These are phyloP conservation scores for Pythium dissimile DNA, from an alignment of 352 stramenopile genomes.

Conservation along the genomic window DNA sequence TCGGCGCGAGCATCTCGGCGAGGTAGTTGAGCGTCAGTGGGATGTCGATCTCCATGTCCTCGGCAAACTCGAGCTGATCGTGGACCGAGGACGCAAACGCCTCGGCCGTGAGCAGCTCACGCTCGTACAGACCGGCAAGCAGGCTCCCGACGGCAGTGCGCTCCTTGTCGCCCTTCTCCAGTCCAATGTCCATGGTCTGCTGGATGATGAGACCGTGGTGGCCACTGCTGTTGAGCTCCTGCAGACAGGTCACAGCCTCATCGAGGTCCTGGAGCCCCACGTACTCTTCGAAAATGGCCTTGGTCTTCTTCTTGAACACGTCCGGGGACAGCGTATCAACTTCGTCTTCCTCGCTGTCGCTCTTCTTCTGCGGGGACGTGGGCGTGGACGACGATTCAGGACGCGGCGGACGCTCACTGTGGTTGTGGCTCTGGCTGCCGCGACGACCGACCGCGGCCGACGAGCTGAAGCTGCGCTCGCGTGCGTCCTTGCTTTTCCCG, in stretches of 20 bases:
- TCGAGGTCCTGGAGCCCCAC: slow-evolving; percentile 84
- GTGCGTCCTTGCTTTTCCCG: slow-evolving; percentile 31
- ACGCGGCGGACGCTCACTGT: slow-evolving; percentile 11
- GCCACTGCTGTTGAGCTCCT: slow-evolving; percentile 47
- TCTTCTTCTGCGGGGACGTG: slow-evolving; percentile 28
- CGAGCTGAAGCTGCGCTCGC: slow-evolving; percentile 50
- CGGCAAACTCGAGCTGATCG: slow-evolving; percentile 67
- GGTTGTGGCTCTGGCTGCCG: slow-evolving; percentile 17
- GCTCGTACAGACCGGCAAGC: slow-evolving; percentile 47
- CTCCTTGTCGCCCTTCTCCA: slow-evolving; percentile 71
- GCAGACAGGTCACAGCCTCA: slow-evolving; percentile 54
- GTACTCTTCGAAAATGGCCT: slow-evolving; percentile 82
- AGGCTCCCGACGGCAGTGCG: slow-evolving; percentile 50
- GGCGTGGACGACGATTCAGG: slow-evolving; percentile 26
- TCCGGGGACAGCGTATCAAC: slow-evolving; percentile 35
- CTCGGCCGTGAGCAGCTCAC: slow-evolving; percentile 41
- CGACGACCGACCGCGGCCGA: slow-evolving; percentile 28
- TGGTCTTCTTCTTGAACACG: slow-evolving; percentile 82
- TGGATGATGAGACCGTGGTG: slow-evolving; percentile 50
- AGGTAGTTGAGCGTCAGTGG: slow-evolving; percentile 69
- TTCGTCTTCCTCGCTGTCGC: slow-evolving; percentile 21
- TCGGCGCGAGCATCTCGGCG: slow-evolving; percentile 65
- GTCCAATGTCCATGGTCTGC: slow-evolving; percentile 56
- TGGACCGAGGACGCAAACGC: slow-evolving; percentile 37
- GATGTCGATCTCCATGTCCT: slow-evolving; percentile 84